Conservation (phyloP, 1,139 yeast species). For the Diutina sp. region DNA sequence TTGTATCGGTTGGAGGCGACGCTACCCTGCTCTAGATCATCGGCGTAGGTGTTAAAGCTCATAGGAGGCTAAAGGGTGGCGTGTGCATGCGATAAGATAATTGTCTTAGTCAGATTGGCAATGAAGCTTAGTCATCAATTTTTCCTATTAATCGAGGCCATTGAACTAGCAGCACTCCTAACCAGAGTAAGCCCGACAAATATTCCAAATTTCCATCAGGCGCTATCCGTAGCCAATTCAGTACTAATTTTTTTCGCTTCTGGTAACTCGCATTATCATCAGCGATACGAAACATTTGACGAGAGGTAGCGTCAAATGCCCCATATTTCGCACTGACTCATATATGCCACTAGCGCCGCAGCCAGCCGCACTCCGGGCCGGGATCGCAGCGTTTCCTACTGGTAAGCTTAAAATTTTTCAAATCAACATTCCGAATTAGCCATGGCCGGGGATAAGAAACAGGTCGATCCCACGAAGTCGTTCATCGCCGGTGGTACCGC, state of each 20-base stretch:
- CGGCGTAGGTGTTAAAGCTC: background rate
- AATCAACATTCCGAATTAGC: no score
- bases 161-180: no score
- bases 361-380: background rate
- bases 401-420: background rate
- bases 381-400: background rate
- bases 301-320: background rate
- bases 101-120: background rate
- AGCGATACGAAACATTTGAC: no score
- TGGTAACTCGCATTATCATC: no score
- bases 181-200: no score
- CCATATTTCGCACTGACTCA: background rate
- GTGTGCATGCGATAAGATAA: background rate
- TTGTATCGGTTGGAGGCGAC: conserved; percentile 10
- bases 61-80: background rate
- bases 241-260: no score
- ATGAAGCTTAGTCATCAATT: background rate
- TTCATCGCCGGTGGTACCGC: conserved; percentile 92
- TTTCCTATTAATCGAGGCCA: background rate
- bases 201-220: no score
- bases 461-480: conserved; percentile 52
- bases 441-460: conserved; percentile 1
- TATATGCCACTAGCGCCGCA: background rate
- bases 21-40: background rate
- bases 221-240: no score